These are phyloP conservation scores for Trichosanthes truncata DNA, from an alignment of 306 rosid species.

Conservation along the genomic window DNA sequence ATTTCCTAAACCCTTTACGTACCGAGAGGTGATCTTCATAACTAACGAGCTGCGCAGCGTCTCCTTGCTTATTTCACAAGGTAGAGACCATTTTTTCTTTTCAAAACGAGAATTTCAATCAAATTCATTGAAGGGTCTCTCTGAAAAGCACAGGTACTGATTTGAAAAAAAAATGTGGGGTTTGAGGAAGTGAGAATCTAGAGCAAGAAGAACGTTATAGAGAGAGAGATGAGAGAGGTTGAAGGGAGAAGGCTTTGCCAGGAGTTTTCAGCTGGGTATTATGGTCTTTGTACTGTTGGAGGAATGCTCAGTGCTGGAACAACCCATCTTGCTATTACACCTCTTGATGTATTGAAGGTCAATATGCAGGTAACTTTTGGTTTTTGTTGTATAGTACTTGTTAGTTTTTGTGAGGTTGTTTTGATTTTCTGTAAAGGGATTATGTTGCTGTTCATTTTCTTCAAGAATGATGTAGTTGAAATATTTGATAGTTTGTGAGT, in stretches of 20 bases:
- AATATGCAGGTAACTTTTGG: slow-evolving; percentile 52
- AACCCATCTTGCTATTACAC: slow-evolving; percentile 59
- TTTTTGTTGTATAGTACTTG: background rate
- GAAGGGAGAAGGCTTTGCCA: slow-evolving; percentile 35
- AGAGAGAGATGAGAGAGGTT: slow-evolving; percentile 9
- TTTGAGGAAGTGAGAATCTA: background rate
- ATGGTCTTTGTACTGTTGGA: slow-evolving; percentile 51
- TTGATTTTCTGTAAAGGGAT: background rate
- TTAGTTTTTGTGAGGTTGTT: background rate
- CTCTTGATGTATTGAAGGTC: slow-evolving; percentile 71
- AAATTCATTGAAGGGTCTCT: background rate
- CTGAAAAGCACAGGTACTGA: background rate
- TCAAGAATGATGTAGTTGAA: background rate
- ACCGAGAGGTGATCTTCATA: background rate
- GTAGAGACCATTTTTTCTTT: background rate
- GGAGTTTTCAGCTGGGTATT: slow-evolving; percentile 49
- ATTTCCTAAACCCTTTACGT: background rate
- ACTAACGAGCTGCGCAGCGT: background rate
- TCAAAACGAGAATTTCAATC: background rate
- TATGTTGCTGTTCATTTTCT: background rate
- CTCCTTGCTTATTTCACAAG: background rate
- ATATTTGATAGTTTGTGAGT: background rate
- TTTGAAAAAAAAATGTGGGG: background rate
- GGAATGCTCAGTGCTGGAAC: slow-evolving; percentile 68
- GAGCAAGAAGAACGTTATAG: background rate